These are phyloP conservation scores for Naganishia kalamii DNA, from an alignment of 768 basidiomycete species.

Conservation along the genomic window DNA sequence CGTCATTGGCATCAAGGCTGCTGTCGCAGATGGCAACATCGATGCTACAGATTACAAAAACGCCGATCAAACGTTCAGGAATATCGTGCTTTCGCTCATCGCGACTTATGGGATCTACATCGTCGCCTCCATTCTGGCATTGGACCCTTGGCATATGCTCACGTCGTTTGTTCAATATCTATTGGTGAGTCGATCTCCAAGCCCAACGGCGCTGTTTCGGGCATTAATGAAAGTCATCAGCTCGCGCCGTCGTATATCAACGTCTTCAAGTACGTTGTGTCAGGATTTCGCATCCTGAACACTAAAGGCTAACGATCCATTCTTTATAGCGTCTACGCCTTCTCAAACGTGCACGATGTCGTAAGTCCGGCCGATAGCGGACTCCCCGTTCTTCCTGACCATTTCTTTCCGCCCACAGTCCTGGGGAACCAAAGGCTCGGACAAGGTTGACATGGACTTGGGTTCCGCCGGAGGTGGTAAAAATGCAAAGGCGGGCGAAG, in stretches of 20 bases:
- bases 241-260: constrained; percentile 91
- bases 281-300: constrained; percentile 33
- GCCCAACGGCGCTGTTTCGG: background rate
- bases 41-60: constrained; percentile 59
- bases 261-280: constrained; percentile 87
- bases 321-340: constrained; percentile 57
- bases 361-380: background rate
- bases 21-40: constrained; percentile 52
- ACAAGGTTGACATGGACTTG: constrained; percentile 74
- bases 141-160: constrained; percentile 98
- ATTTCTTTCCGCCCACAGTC: constrained; percentile 47
- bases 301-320: background rate
- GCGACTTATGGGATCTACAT: constrained; percentile 89
- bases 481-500: constrained; percentile 62
- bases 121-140: constrained; percentile 66
- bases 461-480: constrained; percentile 64
- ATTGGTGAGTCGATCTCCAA: constrained; percentile 20
- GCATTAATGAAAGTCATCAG: constrained; percentile 56
- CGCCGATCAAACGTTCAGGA: constrained; percentile 62
- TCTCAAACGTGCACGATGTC: constrained; percentile 47
- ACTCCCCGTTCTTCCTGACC: background rate
- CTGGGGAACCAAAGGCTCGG: constrained; percentile 94
- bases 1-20: constrained; percentile 65
- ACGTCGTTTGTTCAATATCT: constrained; percentile 73
- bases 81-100: constrained; percentile 74